Percentiles rank a stretch among this genome's conserved stretches.
phyloP scores from a whole-genome alignment of 306 rosid genomes.

The Vicia villosa region DNA sequence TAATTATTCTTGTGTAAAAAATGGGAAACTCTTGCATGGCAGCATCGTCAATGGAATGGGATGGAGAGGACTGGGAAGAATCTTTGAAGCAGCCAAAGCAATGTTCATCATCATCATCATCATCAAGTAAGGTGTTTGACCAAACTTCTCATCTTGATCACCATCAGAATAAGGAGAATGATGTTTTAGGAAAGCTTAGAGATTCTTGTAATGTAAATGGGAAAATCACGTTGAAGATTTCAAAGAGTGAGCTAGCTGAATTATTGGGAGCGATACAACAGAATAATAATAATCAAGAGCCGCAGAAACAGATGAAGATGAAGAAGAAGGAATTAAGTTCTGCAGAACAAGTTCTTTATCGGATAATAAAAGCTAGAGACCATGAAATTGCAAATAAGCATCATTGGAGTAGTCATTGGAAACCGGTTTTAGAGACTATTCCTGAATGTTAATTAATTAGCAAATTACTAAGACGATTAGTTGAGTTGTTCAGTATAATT shows the following conservation, averaged over 20 bases:
- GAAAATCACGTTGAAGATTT: constrained; percentile 58
- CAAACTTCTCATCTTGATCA: not conserved
- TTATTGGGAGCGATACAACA: constrained; percentile 39
- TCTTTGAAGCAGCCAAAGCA: not conserved
- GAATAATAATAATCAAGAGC: not conserved
- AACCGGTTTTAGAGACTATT: constrained; percentile 16
- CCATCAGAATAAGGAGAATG: constrained; percentile 12
- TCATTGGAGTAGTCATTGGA: constrained; percentile 37
- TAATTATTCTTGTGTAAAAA: not conserved
- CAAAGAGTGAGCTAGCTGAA: too few relatives aligned
- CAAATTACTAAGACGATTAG: not conserved
- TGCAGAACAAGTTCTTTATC: constrained; percentile 13
- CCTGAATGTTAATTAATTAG: not conserved
- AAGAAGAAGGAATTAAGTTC: constrained; percentile 17
- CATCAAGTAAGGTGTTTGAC: constrained; percentile 34
- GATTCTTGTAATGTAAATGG: constrained; percentile 16
- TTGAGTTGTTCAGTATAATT: too few relatives aligned
- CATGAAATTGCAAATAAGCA: not conserved
- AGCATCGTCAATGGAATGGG: constrained; percentile 41
- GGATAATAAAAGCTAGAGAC: not conserved
- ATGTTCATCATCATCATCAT: not conserved
- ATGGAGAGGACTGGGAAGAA: constrained; percentile 52
- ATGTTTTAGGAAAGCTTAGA: constrained; percentile 26
- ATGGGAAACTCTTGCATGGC: constrained; percentile 55
- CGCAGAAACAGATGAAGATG: constrained; percentile 14